Evolutionary conservation across 352 stramenopile genomes (phyloP), one percentile per base, ranked within the genome.

Genomic region (Paralagenidium karlingii): DNA sequence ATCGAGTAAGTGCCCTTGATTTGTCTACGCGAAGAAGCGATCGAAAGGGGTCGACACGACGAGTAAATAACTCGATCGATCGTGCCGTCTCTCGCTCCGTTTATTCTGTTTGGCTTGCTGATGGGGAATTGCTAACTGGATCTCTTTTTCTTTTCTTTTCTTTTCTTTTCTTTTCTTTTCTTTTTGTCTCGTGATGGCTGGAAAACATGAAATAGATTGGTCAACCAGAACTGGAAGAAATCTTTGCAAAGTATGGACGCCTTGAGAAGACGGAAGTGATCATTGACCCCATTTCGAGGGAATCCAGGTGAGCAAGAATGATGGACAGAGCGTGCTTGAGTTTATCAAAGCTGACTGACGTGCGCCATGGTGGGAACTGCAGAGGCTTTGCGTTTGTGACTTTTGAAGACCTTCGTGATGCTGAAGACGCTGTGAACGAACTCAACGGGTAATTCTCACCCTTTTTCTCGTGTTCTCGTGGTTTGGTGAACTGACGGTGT

Each of bases 191-290:
- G n/a, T n/a, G n/a, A n/a, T n/a, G n/a, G n/a, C n/a, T n/a, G n/a
- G n/a, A n/a, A n/a, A n/a, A n/a, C n/a, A n/a, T n/a, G n/a, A 10
- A 6, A 20, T 34, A 77, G 63, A 44, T 71, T 24, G 43, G 31
- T 4, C 43, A 87, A 46, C 27, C 44, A 2, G 76, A 90, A 19
- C 40, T 90, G 21, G 55, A 85, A 38, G 73, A 84, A 16, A 29
- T 82, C 0, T 90, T 90, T 40, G 19, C 40, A 40, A 87, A 90
- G 51, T 90, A 67, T 37, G 76, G 76, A 1, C 69, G 63, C 6
- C 47, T 87, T 13, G 45, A 74, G 40, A 82, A 83, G 55, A 84
- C 69, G 49, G 69, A 90, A 45, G 63, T 90, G 43, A 90, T 90
- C 51, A 36, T 75, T 40, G 73, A 90, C 51, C 76, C 76, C 8